A percentile compares a stretch with the other conserved stretches of the same genome.
Evolutionary conservation across 2,329 filamentous ascomycete genomes (phyloP).

Genomic region (Neoarthrinium moseri): DNA sequence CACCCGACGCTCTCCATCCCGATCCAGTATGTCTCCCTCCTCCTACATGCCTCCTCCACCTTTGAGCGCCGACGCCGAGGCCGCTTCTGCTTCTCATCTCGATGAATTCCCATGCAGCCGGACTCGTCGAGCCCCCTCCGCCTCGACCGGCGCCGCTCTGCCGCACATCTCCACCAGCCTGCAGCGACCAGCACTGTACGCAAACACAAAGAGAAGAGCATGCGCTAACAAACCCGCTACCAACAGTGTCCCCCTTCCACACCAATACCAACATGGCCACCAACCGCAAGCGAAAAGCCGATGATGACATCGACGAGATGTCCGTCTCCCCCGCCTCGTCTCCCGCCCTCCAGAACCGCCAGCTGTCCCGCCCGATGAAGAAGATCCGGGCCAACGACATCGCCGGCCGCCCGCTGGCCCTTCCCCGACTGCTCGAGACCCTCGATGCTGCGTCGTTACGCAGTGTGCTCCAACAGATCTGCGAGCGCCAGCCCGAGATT

Average conservation of each 20-base stretch:
- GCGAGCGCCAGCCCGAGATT: slow-evolving; percentile 84
- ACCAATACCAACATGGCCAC: slow-evolving; percentile 56
- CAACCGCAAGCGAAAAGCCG: slow-evolving; percentile 81
- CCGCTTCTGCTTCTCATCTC: background rate
- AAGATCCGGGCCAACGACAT: slow-evolving; percentile 65
- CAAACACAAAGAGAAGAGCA: background rate
- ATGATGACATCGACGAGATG: slow-evolving; percentile 84
- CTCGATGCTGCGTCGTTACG: slow-evolving; percentile 83
- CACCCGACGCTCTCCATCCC: slow-evolving; percentile 51
- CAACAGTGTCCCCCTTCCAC: slow-evolving; percentile 47
- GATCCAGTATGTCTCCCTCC: slow-evolving; percentile 47
- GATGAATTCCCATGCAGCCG: background rate
- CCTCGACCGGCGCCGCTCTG: background rate
- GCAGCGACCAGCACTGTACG: too few species aligned
- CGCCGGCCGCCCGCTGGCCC: slow-evolving; percentile 51
- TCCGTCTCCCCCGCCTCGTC: slow-evolving; percentile 83
- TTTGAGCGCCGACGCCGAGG: background rate
- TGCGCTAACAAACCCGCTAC: slow-evolving; percentile 11
- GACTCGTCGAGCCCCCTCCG: background rate
- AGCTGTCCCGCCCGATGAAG: slow-evolving; percentile 63
- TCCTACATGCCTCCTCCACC: slow-evolving; percentile 21
- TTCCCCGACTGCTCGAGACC: slow-evolving; percentile 84
- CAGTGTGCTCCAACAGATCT: slow-evolving; percentile 84
- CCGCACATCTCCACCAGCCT: too few species aligned
- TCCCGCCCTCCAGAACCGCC: slow-evolving; percentile 69